Base-by-base conservation (phyloP, 176 grass and related monocot species). In the Raddia distichophylla region DNA sequence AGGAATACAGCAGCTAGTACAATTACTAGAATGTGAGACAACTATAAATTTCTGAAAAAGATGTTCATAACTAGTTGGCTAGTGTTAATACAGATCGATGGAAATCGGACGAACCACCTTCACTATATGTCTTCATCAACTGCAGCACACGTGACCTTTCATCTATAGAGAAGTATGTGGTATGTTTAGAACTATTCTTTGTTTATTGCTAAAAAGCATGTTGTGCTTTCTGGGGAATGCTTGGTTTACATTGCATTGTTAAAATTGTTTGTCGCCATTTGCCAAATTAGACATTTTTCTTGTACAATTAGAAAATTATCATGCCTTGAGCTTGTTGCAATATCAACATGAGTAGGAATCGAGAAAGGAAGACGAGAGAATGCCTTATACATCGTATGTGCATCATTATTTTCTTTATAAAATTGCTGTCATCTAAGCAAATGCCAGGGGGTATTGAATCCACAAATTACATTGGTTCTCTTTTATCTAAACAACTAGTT, bases 111-210 rank as follows among this genome's bases (percentile, higher is more conserved):
- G 79, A 93, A 83, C 84, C 79, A 40, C 86, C 95, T 62, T 90
- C 88, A 9, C 50, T 95, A 47, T 98, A 93, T 80, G 78, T 98
- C 83, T 98, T 98, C 73, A 98, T 98, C 80, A 98, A 98, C 84
- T 88, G 92, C 76, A 95, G 95, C 79, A 98, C 92, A 7, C 84
- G 84, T n/a, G 95, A 95, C 69, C 92, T 98, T 87, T 83, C 95
- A 80, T 46, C 80, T 84, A 95, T 98, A 91, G 92, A 98, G 90
- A 95, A 93, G 87, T 98, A 95, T 50, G 82, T 91, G 95, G 95
- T 98, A 98, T 82, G 90, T 85, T 49, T 77, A 77, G 32, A 49
- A 75, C 4, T 81, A 76, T 89, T 14, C 40, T 71, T 64, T 49
- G 3, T 77, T 51, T 63, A 57, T 55, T 74, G 54, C 3, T 0